Evolutionary conservation across 768 basidiomycete species (phyloP).

Genomic region (Trametes coccinea): DNA sequence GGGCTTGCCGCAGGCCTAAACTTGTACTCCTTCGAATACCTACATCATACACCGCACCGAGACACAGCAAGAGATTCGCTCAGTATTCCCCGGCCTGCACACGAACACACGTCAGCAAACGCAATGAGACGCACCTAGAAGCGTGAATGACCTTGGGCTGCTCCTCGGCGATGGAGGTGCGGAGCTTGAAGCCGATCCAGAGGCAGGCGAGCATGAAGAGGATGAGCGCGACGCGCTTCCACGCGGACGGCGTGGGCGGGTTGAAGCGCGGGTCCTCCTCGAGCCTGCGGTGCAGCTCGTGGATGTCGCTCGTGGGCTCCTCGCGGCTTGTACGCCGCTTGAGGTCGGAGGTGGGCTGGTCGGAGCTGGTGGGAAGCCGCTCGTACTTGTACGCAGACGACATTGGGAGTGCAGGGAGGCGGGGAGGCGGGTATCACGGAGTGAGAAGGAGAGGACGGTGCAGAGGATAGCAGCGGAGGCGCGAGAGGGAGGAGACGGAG

Average conservation of each 20-base stretch:
- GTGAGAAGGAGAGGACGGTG: not conserved
- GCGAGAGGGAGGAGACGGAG: too few relatives aligned
- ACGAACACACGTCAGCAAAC: not conserved
- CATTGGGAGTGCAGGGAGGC: not conserved
- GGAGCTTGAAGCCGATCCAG: conserved; percentile 39
- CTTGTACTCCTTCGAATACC: conserved; percentile 82
- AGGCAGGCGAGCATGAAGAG: conserved; percentile 42
- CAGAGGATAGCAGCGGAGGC: not conserved
- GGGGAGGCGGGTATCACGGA: not conserved
- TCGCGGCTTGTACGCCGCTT: conserved; percentile 18
- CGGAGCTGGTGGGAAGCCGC: conserved; percentile 11
- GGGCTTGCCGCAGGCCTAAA: conserved; percentile 86
- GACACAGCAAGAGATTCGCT: not conserved
- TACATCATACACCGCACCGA: conserved; percentile 29
- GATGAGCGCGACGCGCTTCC: conserved; percentile 51
- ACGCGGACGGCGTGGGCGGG: conserved; percentile 49
- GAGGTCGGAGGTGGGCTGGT: conserved; percentile 11
- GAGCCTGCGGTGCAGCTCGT: conserved; percentile 30
- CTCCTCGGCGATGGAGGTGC: conserved; percentile 12
- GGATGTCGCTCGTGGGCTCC: conserved; percentile 30
- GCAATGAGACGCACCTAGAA: conserved; percentile 48
- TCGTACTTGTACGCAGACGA: conserved; percentile 15
- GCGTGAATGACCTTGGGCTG: conserved; percentile 59
- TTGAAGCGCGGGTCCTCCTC: conserved; percentile 48
- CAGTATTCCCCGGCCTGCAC: not conserved